These are phyloP conservation scores for Sporothrix euskadiensis DNA, from an alignment of 2,329 filamentous ascomycete species.

Conservation along the genomic window DNA sequence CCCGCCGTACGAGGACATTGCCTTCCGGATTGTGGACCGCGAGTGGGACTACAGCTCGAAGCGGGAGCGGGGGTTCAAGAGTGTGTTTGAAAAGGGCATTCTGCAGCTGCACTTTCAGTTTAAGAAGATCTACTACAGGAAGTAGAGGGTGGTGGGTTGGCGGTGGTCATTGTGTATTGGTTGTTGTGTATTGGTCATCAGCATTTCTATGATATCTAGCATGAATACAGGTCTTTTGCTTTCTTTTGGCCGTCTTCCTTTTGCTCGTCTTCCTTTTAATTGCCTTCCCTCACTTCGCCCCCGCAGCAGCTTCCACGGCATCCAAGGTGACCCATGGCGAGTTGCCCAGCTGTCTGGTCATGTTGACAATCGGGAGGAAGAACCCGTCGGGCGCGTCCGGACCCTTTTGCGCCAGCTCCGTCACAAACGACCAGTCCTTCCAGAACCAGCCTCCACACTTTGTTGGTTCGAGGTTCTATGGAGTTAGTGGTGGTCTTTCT, in stretches of 20 bases:
- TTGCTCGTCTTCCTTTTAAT: background rate
- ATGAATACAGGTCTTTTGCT: background rate
- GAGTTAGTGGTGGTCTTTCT: background rate
- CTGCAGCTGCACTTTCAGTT: slow-evolving; percentile 97
- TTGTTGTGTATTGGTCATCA: slow-evolving; percentile 1
- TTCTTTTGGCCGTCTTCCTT: background rate
- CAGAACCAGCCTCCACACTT: slow-evolving; percentile 56
- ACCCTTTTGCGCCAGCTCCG: slow-evolving; percentile 37
- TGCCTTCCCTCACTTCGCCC: no score
- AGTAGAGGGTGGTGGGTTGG: background rate
- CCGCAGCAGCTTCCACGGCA: background rate
- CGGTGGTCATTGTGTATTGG: no score
- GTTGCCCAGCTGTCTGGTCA: slow-evolving; percentile 37
- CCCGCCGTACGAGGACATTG: slow-evolving; percentile 93
- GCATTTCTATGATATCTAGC: slow-evolving; percentile 8
- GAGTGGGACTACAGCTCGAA: slow-evolving; percentile 99
- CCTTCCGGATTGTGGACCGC: slow-evolving; percentile 94
- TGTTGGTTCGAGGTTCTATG: slow-evolving; percentile 48
- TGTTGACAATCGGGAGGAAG: slow-evolving; percentile 46
- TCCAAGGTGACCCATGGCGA: slow-evolving; percentile 28
- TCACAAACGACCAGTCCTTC: slow-evolving; percentile 49
- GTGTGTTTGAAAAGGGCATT: slow-evolving; percentile 97
- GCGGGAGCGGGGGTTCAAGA: slow-evolving; percentile 89
- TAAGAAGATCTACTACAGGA: slow-evolving; percentile 71
- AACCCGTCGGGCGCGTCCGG: slow-evolving; percentile 38